A percentile compares a stretch with the other conserved stretches of the same genome.
phyloP scores from a whole-genome alignment of 805 yeast genomes.

The Teunomyces panamensis region DNA sequence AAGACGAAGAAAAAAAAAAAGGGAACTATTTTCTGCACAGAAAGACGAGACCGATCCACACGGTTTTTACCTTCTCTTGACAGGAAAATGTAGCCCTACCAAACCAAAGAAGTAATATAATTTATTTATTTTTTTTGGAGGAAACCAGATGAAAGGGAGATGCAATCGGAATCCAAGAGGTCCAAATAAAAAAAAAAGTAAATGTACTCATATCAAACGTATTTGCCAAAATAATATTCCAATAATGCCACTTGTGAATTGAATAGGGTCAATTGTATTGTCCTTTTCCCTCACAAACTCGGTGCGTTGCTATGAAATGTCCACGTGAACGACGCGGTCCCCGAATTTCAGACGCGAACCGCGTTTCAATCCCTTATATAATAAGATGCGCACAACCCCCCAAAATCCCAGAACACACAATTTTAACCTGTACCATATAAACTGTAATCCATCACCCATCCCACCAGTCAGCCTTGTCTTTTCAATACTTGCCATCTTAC shows the following conservation, averaged over 20 bases:
- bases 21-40: background rate
- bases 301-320: background rate
- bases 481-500: background rate
- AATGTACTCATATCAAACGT: background rate
- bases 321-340: constrained; percentile 3
- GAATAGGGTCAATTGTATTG: background rate
- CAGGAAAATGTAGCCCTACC: too few species aligned
- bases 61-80: too few species aligned
- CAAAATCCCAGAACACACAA: constrained; percentile 1
- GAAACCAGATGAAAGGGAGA: too few species aligned
- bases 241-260: background rate
- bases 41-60: too few species aligned
- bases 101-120: too few species aligned
- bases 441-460: constrained; percentile 1
- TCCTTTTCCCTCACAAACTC: background rate
- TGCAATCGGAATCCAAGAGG: too few species aligned
- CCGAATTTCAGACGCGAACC: background rate
- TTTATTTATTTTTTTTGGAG: too few species aligned
- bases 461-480: background rate
- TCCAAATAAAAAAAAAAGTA: too few species aligned
- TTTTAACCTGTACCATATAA: constrained; percentile 4
- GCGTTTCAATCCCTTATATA: constrained; percentile 3
- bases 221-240: background rate
- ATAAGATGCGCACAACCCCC: constrained; percentile 4
- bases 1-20: background rate